Evolutionary conservation across 192 early-diverging fungal species (phyloP).

Genomic region (Backusella parvicylindrica): DNA sequence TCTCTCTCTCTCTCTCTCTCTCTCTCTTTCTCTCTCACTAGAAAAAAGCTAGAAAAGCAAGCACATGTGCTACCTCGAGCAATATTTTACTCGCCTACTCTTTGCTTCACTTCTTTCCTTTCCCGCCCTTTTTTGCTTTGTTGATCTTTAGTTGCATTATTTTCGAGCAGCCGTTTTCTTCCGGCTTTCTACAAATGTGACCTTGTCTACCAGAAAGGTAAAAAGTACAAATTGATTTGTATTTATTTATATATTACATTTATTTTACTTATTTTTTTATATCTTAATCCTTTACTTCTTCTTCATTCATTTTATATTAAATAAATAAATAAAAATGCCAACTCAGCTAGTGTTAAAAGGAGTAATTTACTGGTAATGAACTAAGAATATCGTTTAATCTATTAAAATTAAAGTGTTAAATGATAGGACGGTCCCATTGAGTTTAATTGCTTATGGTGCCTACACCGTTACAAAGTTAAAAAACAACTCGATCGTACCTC

Average conservation of each 20-base stretch:
- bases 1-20: not conserved
- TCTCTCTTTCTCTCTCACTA: not conserved
- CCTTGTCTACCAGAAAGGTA: not conserved
- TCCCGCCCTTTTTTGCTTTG: not conserved
- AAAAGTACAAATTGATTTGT: not conserved
- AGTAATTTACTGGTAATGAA: not conserved
- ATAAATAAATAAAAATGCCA: not conserved
- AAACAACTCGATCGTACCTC: not conserved
- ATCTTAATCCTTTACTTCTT: not conserved
- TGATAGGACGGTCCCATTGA: not conserved
- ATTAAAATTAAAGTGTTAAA: not conserved
- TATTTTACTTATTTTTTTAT: not conserved
- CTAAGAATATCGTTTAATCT: not conserved
- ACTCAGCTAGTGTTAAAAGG: not conserved
- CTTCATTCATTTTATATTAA: not conserved
- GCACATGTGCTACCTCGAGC: not conserved
- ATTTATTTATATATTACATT: not conserved
- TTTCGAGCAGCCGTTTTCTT: slow-evolving; percentile 8
- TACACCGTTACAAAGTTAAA: slow-evolving; percentile 2
- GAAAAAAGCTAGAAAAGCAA: not conserved
- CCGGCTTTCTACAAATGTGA: not conserved
- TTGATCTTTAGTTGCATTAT: not conserved
- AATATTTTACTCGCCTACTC: not conserved
- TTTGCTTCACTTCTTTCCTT: not conserved
- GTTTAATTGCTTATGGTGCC: not conserved